These are phyloP conservation scores for Chionographis japonica DNA, from an alignment of 106 monocot species.

Conservation along the genomic window DNA sequence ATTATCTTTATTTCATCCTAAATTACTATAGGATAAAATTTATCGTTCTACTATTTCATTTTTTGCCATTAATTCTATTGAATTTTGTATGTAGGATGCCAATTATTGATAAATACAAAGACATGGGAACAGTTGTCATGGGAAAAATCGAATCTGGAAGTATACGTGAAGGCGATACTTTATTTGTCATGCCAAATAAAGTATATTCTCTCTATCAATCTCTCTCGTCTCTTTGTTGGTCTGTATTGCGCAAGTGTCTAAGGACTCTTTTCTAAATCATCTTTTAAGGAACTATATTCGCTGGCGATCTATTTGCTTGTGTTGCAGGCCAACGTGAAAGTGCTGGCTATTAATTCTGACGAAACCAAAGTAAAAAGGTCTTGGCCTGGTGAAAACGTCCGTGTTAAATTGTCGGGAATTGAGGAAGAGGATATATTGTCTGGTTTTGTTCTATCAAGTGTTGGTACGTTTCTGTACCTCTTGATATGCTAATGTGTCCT, in stretches of 20 bases:
- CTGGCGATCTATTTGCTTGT: neutral
- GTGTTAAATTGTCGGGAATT: conserved; percentile 81
- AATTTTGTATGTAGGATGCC: conserved; percentile 60
- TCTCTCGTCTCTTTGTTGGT: no score
- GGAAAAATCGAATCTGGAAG: conserved; percentile 96
- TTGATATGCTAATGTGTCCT: no score
- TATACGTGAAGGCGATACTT: conserved; percentile 76
- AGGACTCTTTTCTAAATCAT: neutral
- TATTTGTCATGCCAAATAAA: conserved; percentile 93
- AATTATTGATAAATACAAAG: conserved; percentile 96
- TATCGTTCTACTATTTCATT: neutral
- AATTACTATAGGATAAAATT: no score
- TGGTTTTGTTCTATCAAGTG: conserved; percentile 94
- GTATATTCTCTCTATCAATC: conserved; percentile 26
- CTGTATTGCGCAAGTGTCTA: no score
- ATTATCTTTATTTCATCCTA: no score
- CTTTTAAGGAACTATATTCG: neutral
- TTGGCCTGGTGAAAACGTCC: conserved; percentile 89
- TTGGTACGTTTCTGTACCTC: conserved; percentile 36
- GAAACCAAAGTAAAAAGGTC: conserved; percentile 61
- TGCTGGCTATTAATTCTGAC: conserved; percentile 66
- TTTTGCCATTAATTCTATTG: neutral
- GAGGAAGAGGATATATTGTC: conserved; percentile 88
- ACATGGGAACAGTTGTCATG: conserved; percentile 98
- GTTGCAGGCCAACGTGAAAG: conserved; percentile 79